Base-by-base conservation (phyloP, 768 basidiomycete species). In the Pisolithus microcarpus region DNA sequence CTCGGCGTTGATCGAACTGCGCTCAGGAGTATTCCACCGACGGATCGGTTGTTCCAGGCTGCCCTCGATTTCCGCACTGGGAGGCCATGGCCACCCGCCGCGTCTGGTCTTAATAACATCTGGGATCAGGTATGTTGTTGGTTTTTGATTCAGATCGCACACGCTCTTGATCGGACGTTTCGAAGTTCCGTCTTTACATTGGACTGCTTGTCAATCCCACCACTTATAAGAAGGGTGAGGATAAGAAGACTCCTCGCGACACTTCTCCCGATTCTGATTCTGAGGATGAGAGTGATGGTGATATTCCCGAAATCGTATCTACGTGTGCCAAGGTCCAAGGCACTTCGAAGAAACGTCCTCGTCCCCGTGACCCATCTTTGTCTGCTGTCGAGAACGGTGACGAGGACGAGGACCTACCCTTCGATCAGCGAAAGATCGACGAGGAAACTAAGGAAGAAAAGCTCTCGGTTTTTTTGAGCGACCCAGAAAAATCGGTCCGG, bases 81-180 rank as follows among this genome's bases (percentile, higher is more conserved):
- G 34, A 61, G 75, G 6, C 60, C 69, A 2, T 75, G 75, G 72
- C 70, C 73, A 3, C 56, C 63, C 3, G 37, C 61, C 39, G 43
- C 60, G 1, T 56, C 61, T 24, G 64, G 65, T 6, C 54, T 77
- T 9, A 62, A 66, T 8, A 68, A 69, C 38, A 68, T 84, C 15
- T 90, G 84, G 81, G 82, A 87, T 55, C 77, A 81, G 65, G 87
- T 87, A 60, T 15, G 66, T 59, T 40, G 38, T 47, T 50, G 30
- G 21, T 18, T 9, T 1, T 1, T 24, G n/a, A 36, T 46, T 28
- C 11, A 24, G 10, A 16, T 37, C 1, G 9, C 18, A 3, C 11
- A 30, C 19, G 31, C 11, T 43, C 56, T 23, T 62, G 39, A 66
- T n/a, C n/a, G 16, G 16, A 6, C 5, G 1, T 8, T 58, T 7